Conservation (phyloP, 2,329 filamentous ascomycete genomes). For the Trichoderma sp. region DNA sequence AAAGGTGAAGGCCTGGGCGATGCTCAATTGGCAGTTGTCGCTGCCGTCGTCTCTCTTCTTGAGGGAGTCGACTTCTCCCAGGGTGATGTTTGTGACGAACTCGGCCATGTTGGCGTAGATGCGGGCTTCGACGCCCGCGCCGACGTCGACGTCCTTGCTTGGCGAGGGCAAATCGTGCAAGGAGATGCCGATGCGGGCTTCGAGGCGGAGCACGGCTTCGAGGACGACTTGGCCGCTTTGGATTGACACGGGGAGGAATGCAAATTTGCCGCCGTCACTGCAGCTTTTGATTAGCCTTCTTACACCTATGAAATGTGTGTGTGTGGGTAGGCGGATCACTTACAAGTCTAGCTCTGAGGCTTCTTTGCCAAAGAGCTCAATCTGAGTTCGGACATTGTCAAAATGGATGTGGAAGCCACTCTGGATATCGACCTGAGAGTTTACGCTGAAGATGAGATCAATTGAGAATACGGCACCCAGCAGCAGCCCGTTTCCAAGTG, state of each 20-base stretch:
- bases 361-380: constrained; percentile 55
- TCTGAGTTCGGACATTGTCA: constrained; percentile 53
- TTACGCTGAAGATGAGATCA: constrained; percentile 55
- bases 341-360: constrained; percentile 55
- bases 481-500: constrained; percentile 44
- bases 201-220: constrained; percentile 53
- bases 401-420: constrained; percentile 60
- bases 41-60: constrained; percentile 34
- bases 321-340: constrained; percentile 35
- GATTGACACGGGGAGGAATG: constrained; percentile 60
- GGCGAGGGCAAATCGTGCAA: constrained; percentile 21
- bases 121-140: constrained; percentile 51
- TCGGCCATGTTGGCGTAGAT: constrained; percentile 59
- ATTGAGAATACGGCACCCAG: constrained; percentile 54
- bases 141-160: constrained; percentile 39
- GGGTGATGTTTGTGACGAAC: constrained; percentile 56
- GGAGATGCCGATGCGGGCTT: constrained; percentile 50
- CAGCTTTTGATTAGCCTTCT: background rate
- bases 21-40: constrained; percentile 49
- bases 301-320: background rate
- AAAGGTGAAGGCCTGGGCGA: constrained; percentile 55
- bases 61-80: constrained; percentile 33
- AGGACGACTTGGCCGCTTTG: constrained; percentile 48
- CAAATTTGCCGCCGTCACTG: constrained; percentile 57
- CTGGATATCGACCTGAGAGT: constrained; percentile 53